A percentile compares a stretch with the other conserved stretches of the same genome.
Evolutionary conservation across 106 monocot genomes (phyloP).

Genomic region (Platanthera zijinensis): DNA sequence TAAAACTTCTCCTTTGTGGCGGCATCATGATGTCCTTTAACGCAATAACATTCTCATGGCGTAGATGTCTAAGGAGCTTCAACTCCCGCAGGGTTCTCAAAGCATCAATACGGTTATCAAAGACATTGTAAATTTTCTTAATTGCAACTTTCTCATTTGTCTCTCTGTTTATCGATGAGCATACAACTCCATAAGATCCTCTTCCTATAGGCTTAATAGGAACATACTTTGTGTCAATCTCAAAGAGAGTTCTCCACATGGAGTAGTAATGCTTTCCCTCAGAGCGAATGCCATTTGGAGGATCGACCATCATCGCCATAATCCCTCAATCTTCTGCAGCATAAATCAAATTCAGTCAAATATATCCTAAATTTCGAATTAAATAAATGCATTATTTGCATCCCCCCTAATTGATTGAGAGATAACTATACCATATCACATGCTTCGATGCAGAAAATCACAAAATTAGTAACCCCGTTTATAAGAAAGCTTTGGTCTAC

Average conservation of each 20-base stretch:
- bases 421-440: too few species aligned
- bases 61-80: conserved; percentile 45
- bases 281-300: conserved; percentile 25
- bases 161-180: conserved; percentile 46
- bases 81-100: conserved; percentile 46
- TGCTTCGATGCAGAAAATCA: too few species aligned
- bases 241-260: conserved; percentile 27
- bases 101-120: conserved; percentile 49
- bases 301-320: conserved; percentile 33
- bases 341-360: not conserved
- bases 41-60: conserved; percentile 50
- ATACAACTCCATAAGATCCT: conserved; percentile 56
- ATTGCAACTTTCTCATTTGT: conserved; percentile 59
- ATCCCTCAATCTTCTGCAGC: not conserved
- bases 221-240: conserved; percentile 28
- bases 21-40: conserved; percentile 64
- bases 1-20: conserved; percentile 27
- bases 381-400: not conserved
- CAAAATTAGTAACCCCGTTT: too few species aligned
- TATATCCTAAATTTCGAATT: not conserved
- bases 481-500: too few species aligned
- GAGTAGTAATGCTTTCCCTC: conserved; percentile 32
- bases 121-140: conserved; percentile 48
- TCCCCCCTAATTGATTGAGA: not conserved
- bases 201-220: conserved; percentile 44